Evolutionary conservation across 2,329 filamentous ascomycete species (phyloP).

Genomic region (Podosphaera xanthii): DNA sequence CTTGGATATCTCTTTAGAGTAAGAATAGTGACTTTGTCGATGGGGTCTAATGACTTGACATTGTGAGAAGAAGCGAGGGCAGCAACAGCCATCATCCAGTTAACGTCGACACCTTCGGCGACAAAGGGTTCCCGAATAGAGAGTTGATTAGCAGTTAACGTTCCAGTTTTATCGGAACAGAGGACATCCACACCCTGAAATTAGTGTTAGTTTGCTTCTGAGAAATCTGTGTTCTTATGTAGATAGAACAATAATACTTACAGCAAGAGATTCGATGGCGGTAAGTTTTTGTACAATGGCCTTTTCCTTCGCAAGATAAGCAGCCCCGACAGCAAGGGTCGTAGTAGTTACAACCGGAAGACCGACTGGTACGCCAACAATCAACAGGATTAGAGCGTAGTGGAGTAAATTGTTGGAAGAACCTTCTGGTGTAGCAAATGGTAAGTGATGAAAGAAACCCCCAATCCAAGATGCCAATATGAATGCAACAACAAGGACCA

Average conservation of each 20-base stretch:
- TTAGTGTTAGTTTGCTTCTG: conserved; percentile 3
- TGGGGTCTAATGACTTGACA: conserved; percentile 55
- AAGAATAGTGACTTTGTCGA: conserved; percentile 58
- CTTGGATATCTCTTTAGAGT: conserved; percentile 57
- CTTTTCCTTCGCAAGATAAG: conserved; percentile 56
- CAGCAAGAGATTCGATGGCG: conserved; percentile 50
- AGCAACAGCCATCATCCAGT: conserved; percentile 69
- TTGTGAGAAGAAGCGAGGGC: conserved; percentile 59
- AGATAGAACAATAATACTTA: conserved; percentile 6
- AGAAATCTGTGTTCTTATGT: neutral
- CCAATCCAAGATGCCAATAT: conserved; percentile 56
- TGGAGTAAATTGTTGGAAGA: conserved; percentile 41
- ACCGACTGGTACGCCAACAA: conserved; percentile 61
- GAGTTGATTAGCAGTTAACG: conserved; percentile 51
- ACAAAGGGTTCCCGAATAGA: conserved; percentile 58
- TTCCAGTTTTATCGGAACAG: conserved; percentile 67
- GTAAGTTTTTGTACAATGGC: conserved; percentile 63
- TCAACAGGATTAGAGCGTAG: conserved; percentile 47
- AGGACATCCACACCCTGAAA: conserved; percentile 44
- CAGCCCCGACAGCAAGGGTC: conserved; percentile 53
- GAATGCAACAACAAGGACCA: conserved; percentile 58
- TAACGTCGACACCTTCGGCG: conserved; percentile 52
- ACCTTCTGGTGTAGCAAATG: conserved; percentile 33
- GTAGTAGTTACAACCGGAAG: conserved; percentile 60
- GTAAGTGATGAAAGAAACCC: conserved; percentile 52